phyloP scores from a whole-genome alignment of 2,329 filamentous ascomycete species.

The Penicillium sp. region DNA sequence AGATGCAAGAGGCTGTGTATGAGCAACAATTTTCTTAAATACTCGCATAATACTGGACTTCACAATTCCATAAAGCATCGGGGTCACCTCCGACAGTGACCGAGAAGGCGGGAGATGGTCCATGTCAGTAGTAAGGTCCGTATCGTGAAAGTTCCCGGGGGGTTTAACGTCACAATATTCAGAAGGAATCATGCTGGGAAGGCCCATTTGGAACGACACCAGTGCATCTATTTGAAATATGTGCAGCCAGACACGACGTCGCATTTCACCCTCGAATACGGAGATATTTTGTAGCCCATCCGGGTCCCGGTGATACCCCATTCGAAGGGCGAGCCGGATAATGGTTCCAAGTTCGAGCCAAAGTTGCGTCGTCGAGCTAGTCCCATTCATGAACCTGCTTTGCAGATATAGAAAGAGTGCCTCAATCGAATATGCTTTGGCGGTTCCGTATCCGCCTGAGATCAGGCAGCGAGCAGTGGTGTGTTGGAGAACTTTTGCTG shows the following conservation, averaged over 20 bases:
- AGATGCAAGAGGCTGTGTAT: constrained; percentile 17
- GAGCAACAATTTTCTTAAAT: constrained; percentile 34
- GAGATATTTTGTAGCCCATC: constrained; percentile 55
- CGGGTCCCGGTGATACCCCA: constrained; percentile 64
- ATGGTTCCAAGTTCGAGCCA: constrained; percentile 7
- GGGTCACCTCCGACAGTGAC: constrained; percentile 49
- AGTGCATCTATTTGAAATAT: constrained; percentile 61
- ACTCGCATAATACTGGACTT: constrained; percentile 34
- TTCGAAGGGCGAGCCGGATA: constrained; percentile 53
- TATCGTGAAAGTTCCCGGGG: constrained; percentile 63
- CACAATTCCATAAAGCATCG: constrained; percentile 39
- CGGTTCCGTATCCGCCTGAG: constrained; percentile 58
- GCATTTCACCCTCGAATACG: constrained; percentile 59
- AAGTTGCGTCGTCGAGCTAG: constrained; percentile 3
- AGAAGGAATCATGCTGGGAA: constrained; percentile 62
- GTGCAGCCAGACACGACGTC: constrained; percentile 43
- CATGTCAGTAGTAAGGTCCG: constrained; percentile 59
- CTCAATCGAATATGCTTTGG: constrained; percentile 59
- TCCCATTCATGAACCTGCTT: constrained; percentile 1
- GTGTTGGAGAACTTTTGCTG: constrained; percentile 25
- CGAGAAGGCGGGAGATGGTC: constrained; percentile 55
- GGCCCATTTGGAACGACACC: constrained; percentile 64
- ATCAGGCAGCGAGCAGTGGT: constrained; percentile 58
- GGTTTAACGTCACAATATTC: constrained; percentile 61
- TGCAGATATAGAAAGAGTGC: constrained; percentile 33